phyloP scores from a whole-genome alignment of 306 rosid species.

The Myrica gale region DNA sequence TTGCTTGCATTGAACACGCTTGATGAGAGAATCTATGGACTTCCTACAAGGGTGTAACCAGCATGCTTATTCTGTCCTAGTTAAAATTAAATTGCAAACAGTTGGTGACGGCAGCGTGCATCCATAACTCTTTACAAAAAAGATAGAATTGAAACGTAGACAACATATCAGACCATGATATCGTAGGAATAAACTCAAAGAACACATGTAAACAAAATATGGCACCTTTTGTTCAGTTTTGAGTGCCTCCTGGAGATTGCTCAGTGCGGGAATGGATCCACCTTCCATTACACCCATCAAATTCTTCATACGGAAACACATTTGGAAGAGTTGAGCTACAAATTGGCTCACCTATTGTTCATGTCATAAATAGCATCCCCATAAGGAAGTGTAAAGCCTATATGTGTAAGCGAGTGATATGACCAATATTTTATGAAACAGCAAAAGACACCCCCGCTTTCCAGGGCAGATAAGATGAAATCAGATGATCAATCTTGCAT shows the following conservation, averaged over 20 bases:
- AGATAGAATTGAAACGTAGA: neutral
- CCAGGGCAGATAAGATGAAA: neutral
- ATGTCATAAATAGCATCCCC: slow-evolving; percentile 22
- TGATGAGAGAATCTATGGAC: neutral
- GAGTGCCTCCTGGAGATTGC: slow-evolving; percentile 85
- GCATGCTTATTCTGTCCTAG: neutral
- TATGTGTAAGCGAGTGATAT: neutral
- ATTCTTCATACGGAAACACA: slow-evolving; percentile 93
- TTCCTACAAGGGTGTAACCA: slow-evolving; percentile 1
- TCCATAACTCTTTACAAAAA: neutral
- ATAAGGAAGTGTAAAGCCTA: slow-evolving; percentile 16
- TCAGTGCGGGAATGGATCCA: slow-evolving; percentile 76
- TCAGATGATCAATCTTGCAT: slow-evolving; percentile 3
- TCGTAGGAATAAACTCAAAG: neutral
- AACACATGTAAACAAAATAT: slow-evolving; percentile 6
- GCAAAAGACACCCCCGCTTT: neutral
- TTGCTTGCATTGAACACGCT: neutral
- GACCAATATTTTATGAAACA: neutral
- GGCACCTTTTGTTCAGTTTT: slow-evolving; percentile 84
- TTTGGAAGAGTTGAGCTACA: slow-evolving; percentile 91
- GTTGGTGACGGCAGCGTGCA: neutral
- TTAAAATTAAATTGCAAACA: neutral
- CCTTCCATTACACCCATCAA: slow-evolving; percentile 93
- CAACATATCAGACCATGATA: neutral
- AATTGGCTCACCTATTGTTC: slow-evolving; percentile 75